Base-by-base conservation (phyloP, 225 moss, liverwort and hornwort species). In the Pseudisothecium myosuroides region DNA sequence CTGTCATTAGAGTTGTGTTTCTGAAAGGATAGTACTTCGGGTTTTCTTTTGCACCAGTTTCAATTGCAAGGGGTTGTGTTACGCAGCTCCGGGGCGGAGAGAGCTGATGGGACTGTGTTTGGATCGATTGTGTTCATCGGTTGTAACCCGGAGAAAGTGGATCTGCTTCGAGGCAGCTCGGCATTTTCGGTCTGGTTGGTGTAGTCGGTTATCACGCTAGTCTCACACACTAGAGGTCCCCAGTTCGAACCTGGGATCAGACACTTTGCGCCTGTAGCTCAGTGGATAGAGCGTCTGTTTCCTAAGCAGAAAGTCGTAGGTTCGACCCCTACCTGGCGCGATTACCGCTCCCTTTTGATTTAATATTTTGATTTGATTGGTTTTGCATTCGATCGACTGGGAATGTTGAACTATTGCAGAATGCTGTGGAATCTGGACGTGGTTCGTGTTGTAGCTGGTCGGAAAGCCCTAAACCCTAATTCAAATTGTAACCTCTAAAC, bases 81-180 rank as follows among this genome's bases (percentile, higher is more conserved):
- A n/a, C 4, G 55, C 2, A 55, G 37, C 15, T 77, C 24, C 24
- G 16, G 22, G 55, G 55, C 4, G 9, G 36, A 27, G 58, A 27
- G n/a, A 79, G 26, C n/a, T 58, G n/a, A 81, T 81, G 31, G 61
- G 0, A 21, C 0, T 21, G 59, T 9, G 43, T 81, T 58, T 12
- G 6, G 14, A 9, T 0, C 0, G 0, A 0, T 0, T 0, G 0
- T 3, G 6, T 2, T 5, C 86, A 87, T 78, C 65, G 8, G 39
- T 7, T 41, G 41, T 4, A 9, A 1, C 12, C 78, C 66, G 32
- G 5, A 12, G 9, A 10, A 50, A 1, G 1, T 2, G 27, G 81
- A 21, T 1, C 6, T 8, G 2, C 14, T 0, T 28, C 1, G 5
- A 0, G 2, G 47, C 8, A 24, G 14, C 19, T 5, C 6, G 0